These are phyloP conservation scores for Daldinia vernicosa DNA, from an alignment of 495 filamentous ascomycete species.

Conservation along the genomic window DNA sequence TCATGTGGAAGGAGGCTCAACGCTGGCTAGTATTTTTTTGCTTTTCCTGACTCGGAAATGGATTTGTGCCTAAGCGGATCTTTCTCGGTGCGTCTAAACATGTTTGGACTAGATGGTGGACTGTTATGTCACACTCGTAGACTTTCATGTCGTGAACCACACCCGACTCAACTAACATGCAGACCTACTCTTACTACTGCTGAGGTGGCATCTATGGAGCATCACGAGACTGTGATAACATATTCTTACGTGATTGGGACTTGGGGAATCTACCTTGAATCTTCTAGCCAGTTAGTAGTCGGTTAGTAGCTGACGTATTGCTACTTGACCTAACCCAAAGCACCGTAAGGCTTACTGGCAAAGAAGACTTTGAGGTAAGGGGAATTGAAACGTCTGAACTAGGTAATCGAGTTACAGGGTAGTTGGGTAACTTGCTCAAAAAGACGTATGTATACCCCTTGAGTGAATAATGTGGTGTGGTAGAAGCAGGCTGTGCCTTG, in stretches of 20 bases:
- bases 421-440: not conserved
- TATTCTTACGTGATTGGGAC: slow-evolving; percentile 9
- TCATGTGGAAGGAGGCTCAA: not conserved
- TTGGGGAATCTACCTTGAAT: not conserved
- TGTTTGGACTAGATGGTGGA: not conserved
- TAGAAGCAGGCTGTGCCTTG: not conserved
- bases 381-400: not conserved
- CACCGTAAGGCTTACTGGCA: not conserved
- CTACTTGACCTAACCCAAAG: slow-evolving; percentile 7
- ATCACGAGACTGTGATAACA: slow-evolving; percentile 9
- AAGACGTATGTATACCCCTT: not conserved
- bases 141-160: not conserved
- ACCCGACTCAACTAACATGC: not conserved
- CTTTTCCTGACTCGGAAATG: not conserved
- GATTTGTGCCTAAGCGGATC: not conserved
- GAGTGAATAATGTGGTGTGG: not conserved
- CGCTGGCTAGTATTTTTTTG: not conserved
- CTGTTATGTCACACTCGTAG: not conserved
- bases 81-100: not conserved
- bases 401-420: not conserved
- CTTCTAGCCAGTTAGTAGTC: not conserved
- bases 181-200: not conserved
- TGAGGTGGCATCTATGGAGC: not conserved
- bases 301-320: not conserved
- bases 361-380: not conserved